phyloP scores from a whole-genome alignment of 2,329 filamentous ascomycete species.

The Penicillium hesseltinei region DNA sequence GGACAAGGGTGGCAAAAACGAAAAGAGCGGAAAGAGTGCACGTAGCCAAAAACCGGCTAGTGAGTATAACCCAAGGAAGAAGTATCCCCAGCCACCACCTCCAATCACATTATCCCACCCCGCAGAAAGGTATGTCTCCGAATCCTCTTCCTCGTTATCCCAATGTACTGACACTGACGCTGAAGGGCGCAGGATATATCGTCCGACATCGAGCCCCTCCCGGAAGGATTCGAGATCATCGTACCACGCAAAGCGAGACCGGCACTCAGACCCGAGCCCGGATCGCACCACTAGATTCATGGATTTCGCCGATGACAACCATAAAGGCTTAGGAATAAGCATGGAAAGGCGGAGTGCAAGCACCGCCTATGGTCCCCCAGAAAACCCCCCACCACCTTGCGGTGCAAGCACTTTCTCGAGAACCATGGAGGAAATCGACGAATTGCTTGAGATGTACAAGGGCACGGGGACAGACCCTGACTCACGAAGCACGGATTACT shows the following conservation, averaged over 20 bases:
- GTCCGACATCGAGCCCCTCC: background rate
- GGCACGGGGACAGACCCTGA: conserved; percentile 2
- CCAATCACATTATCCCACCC: background rate
- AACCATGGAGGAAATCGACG: background rate
- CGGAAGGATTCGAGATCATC: background rate
- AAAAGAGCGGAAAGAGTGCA: background rate
- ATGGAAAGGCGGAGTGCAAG: background rate
- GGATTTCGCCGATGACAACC: background rate
- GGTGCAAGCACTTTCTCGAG: background rate
- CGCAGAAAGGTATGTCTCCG: background rate
- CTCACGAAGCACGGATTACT: background rate
- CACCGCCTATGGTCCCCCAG: background rate
- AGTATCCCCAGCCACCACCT: background rate
- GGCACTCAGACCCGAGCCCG: background rate
- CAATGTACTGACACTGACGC: background rate
- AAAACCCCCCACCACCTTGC: background rate
- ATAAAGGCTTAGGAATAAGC: background rate
- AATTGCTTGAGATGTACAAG: conserved; percentile 8
- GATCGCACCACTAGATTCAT: background rate
- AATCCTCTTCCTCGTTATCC: background rate
- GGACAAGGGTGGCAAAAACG: background rate
- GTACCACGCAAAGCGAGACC: background rate
- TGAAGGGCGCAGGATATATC: background rate
- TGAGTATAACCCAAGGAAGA: conserved; percentile 1
- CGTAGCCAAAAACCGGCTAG: background rate